Evolutionary conservation across 495 filamentous ascomycete genomes (phyloP), one percentile per base, ranked within the genome.

Genomic region (Cairneyella variabilis): DNA sequence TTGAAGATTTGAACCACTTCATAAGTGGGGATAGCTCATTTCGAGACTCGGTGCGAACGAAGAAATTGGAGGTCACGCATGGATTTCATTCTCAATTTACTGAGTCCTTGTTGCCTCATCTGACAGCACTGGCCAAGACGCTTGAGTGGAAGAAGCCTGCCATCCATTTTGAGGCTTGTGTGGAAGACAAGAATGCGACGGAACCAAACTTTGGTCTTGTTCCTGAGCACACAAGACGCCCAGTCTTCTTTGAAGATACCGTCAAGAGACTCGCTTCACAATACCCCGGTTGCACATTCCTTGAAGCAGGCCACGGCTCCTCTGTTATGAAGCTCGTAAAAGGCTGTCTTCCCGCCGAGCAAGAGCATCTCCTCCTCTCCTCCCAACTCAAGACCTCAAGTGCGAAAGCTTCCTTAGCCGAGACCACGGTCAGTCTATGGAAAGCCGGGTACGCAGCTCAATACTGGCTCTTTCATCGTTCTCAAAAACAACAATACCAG

Each of bases 81-180:
- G 75, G 64, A 10, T 77, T 73, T 50, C 75, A 77, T 53, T 76
- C 74, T 0, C 27, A 48, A 10, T 63, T 76, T 18, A 67, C 64
- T 0, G 69, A 75, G 12, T 53, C 64, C 3, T 45, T 76, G 4
- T 39, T 76, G 0, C 22, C 57, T 4, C 56, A 64, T 10, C 58
- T 76, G 0, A 38, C 53, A 1, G 26, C 43, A 3, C 28, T 71
- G 20, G 66, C 65, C 0, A 23, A 37, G 9, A 50, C 59, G 0
- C 21, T 76, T 1, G 39, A 34, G 2, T 66, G 62, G 47, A 53
- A 60, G 0, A 30, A 62, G 48, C 67, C 47, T 39, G 23, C 36
- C 28, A 43, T 43, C 4, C 17, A 43, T 23, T 21, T 43, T 9
- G 40, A 43, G 40, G 21, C 37, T 17, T 8, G 8, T 40, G 37